Evolutionary conservation across 148 eudicot species (phyloP).

Genomic region (Rhododendron griersonianum): DNA sequence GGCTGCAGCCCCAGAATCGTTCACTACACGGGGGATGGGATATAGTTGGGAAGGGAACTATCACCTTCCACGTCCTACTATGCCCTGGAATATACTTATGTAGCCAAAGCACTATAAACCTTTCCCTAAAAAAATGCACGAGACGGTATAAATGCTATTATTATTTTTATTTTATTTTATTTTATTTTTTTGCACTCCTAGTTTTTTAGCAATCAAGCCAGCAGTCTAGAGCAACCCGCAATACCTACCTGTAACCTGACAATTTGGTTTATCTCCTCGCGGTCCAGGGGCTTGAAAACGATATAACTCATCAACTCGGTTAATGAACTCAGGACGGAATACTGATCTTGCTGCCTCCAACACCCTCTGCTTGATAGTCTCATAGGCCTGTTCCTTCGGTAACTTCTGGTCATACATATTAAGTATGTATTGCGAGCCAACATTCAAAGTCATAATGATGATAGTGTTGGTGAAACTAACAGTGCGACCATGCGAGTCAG

Average conservation of each 20-base stretch:
- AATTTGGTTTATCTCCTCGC: slow-evolving; percentile 69
- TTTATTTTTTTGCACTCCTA: too few species aligned
- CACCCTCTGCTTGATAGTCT: slow-evolving; percentile 74
- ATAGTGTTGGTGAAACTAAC: slow-evolving; percentile 90
- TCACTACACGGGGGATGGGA: background rate
- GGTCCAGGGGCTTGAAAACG: slow-evolving; percentile 92
- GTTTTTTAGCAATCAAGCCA: background rate
- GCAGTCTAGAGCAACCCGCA: background rate
- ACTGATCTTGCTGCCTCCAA: slow-evolving; percentile 88
- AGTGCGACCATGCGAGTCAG: slow-evolving; percentile 91
- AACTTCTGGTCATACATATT: slow-evolving; percentile 55
- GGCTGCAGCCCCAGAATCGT: background rate
- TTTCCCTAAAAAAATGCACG: background rate
- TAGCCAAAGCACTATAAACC: background rate
- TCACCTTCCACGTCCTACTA: too few species aligned
- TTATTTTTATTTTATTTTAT: too few species aligned
- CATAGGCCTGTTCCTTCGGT: slow-evolving; percentile 59
- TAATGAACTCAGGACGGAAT: slow-evolving; percentile 97
- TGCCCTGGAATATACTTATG: background rate
- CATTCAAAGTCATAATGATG: slow-evolving; percentile 94
- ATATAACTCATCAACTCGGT: slow-evolving; percentile 93
- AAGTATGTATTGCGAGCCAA: slow-evolving; percentile 90
- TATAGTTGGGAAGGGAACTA: background rate
- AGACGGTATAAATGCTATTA: background rate
- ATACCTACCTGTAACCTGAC: slow-evolving; percentile 69